Evolutionary conservation across 2,329 filamentous ascomycete genomes (phyloP).

Genomic region (Zymoseptoria pseudotritici): DNA sequence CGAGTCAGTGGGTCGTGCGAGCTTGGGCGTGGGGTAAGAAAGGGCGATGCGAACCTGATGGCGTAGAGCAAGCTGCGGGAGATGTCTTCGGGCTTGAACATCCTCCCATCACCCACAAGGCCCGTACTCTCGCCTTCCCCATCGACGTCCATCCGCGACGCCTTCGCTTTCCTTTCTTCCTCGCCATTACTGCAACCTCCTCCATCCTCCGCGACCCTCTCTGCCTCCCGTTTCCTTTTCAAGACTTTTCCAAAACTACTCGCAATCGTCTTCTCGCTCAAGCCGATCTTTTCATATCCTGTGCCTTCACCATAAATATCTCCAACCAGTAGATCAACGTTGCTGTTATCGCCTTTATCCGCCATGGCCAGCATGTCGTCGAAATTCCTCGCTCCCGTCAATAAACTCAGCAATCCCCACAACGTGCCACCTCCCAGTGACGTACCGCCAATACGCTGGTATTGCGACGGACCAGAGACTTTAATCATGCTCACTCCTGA

Average conservation of each 20-base stretch:
- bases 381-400: conserved; percentile 92
- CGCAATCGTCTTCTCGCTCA: conserved; percentile 92
- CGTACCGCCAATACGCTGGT: conserved; percentile 86
- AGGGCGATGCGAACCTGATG: too few species aligned
- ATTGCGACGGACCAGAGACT: conserved; percentile 80
- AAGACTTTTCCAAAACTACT: conserved; percentile 97
- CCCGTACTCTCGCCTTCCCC: too few species aligned
- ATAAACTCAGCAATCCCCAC: conserved; percentile 84
- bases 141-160: conserved; percentile 26
- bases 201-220: conserved; percentile 67
- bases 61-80: conserved; percentile 88
- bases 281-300: conserved; percentile 90
- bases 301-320: conserved; percentile 98
- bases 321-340: conserved; percentile 92
- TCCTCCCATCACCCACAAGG: conserved; percentile 35
- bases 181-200: conserved; percentile 51
- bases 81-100: conserved; percentile 77
- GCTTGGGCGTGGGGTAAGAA: too few species aligned
- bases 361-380: conserved; percentile 95
- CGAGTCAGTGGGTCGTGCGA: too few species aligned
- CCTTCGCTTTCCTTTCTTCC: conserved; percentile 13
- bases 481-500: conserved; percentile 97
- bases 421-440: conserved; percentile 94
- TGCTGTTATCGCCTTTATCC: conserved; percentile 81
- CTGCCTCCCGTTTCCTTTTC: conserved; percentile 79